These are phyloP conservation scores for Sequoiadendron giganteum DNA, from an alignment of 75 land plant species.

Conservation along the genomic window DNA sequence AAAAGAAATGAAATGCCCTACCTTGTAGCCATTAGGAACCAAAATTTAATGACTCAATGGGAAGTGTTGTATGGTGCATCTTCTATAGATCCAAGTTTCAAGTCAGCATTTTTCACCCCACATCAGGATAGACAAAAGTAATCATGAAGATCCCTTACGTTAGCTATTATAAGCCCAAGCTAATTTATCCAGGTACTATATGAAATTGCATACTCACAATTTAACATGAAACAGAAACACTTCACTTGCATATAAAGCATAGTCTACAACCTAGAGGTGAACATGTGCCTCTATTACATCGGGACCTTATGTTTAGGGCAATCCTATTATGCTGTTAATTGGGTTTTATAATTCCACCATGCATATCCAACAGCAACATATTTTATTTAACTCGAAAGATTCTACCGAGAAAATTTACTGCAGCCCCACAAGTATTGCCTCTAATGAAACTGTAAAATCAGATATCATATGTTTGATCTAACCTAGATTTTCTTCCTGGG, in stretches of 20 bases:
- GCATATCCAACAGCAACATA: background rate
- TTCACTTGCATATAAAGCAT: background rate
- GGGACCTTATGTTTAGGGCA: background rate
- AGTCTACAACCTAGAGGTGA: background rate
- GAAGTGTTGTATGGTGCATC: background rate
- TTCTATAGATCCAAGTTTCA: background rate
- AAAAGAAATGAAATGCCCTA: background rate
- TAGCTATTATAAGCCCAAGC: background rate
- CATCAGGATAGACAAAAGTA: background rate
- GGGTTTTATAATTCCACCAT: background rate
- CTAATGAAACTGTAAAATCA: background rate
- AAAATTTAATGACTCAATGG: background rate
- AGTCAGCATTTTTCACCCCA: background rate
- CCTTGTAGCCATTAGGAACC: background rate
- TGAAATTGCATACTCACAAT: background rate
- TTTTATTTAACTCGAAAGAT: background rate
- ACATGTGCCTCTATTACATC: background rate
- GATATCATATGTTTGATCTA: background rate
- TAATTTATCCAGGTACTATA: background rate
- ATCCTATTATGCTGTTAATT: background rate
- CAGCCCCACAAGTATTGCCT: background rate
- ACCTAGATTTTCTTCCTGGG: background rate
- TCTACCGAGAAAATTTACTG: background rate
- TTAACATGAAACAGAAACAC: background rate
- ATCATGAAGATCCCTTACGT: background rate